Base-by-base conservation (phyloP, 805 yeast genomes). In the Kluyveromyces nonfermentans region DNA sequence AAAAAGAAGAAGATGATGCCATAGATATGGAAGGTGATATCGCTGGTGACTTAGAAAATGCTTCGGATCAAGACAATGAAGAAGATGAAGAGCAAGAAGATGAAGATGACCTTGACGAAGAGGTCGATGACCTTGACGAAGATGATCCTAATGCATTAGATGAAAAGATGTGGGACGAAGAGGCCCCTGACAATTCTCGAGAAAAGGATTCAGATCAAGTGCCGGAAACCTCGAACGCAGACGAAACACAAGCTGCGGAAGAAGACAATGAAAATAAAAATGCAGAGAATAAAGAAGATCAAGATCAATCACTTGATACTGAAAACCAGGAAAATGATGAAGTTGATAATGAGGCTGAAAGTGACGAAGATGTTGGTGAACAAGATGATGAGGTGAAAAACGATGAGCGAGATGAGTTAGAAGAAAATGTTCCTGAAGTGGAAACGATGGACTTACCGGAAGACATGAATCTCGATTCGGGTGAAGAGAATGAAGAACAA, bases 141-240 rank as follows among this genome's bases (percentile, higher is more conserved):
- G 70, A 83, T 50, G 97, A 89, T 70, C 96, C 96, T 1, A 86
- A 88, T 64, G 95, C 96, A 3, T 78, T 90, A 40, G 97, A 90
- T 60, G 97, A 90, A 52, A 90, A 87, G 65, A 87, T 87, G 96
- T 90, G 97, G 96, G 93, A 90, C 56, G 97, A 89, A 56, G 88
- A 90, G 59, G 85, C 82, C 10, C 74, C 79, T 45, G 87, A 81
- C 14, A 77, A 77, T 50, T 73, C 76, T 17, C 85, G 86, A 56
- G 96, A 88, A 55, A 88, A 88, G 59, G 85, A 87, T 35, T 73
- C 89, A 7, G 95, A 88, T 21, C 69, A 75, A 45, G 65, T 78
- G 67, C 80, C 86, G 3, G 78, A 80, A 10, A 70, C 74, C 46
- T 65, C 77, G 2, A 67, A 72, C 34, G 64, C 77, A 33, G 77